These are phyloP conservation scores for Pichia pseudocactophila DNA, from an alignment of 805 yeast species.

Conservation along the genomic window DNA sequence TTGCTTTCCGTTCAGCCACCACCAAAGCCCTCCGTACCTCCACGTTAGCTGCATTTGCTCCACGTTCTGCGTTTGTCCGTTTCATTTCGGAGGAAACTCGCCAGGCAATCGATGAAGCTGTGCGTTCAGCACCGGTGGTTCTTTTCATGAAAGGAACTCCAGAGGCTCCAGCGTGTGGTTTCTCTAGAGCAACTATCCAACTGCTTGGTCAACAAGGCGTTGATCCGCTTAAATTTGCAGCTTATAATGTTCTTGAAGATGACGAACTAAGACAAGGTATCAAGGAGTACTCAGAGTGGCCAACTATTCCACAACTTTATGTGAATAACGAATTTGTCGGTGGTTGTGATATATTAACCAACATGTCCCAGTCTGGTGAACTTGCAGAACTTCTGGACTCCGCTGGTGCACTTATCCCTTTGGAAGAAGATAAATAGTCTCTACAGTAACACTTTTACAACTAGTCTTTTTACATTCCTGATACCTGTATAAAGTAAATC, in stretches of 20 bases:
- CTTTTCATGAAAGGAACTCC: constrained; percentile 98
- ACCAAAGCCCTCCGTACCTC: background rate
- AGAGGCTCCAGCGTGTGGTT: constrained; percentile 95
- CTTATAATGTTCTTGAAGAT: constrained; percentile 93
- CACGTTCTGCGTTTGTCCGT: constrained; percentile 10
- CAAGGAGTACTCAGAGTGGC: constrained; percentile 95
- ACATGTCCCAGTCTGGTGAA: constrained; percentile 90
- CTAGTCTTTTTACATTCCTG: background rate
- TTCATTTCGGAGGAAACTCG: constrained; percentile 69
- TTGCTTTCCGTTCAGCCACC: background rate
- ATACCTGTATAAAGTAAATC: background rate
- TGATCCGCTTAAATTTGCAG: constrained; percentile 93
- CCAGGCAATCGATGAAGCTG: constrained; percentile 79
- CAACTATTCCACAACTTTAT: constrained; percentile 95
- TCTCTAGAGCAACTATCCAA: constrained; percentile 90
- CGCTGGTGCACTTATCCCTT: constrained; percentile 72
- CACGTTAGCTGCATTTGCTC: background rate
- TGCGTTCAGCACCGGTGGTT: constrained; percentile 86
- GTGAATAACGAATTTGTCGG: constrained; percentile 89
- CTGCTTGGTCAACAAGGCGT: constrained; percentile 94
- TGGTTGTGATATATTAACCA: constrained; percentile 90
- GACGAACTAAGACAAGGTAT: constrained; percentile 90
- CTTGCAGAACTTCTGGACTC: constrained; percentile 74
- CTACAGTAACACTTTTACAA: background rate
- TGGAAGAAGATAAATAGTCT: constrained; percentile 37